Conservation (phyloP, 495 filamentous ascomycete species). For the Glarea lozoyensis region DNA sequence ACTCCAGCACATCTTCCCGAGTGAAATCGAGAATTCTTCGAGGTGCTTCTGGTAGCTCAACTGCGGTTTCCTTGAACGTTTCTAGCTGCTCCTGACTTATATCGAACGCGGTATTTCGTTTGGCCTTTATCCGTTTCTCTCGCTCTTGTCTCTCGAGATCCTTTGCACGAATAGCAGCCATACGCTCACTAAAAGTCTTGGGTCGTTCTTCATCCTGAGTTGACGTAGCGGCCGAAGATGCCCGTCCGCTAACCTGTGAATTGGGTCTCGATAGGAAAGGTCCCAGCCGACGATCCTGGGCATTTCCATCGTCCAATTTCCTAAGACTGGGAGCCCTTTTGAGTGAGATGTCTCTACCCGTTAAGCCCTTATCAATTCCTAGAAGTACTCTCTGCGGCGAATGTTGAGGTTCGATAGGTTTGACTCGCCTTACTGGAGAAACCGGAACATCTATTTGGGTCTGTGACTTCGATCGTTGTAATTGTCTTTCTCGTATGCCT, state of each 20-base stretch:
- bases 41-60: conserved; percentile 40
- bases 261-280: conserved; percentile 35
- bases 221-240: conserved; percentile 13
- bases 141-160: conserved; percentile 47
- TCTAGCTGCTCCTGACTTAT: conserved; percentile 58
- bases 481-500: conserved; percentile 18
- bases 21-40: conserved; percentile 42
- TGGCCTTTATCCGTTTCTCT: conserved; percentile 40
- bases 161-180: conserved; percentile 58
- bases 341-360: conserved; percentile 74
- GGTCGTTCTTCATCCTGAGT: conserved; percentile 31
- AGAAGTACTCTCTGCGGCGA: conserved; percentile 75
- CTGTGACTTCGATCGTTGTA: conserved; percentile 27
- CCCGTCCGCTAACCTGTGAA: conserved; percentile 22
- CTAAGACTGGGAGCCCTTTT: conserved; percentile 55
- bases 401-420: conserved; percentile 40
- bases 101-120: conserved; percentile 64
- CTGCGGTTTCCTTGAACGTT: conserved; percentile 51
- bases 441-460: conserved; percentile 65
- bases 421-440: conserved; percentile 57
- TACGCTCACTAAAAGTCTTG: conserved; percentile 78
- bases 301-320: conserved; percentile 23
- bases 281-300: conserved; percentile 18
- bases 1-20: conserved; percentile 55
- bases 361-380: conserved; percentile 84